Percentiles rank a stretch among this genome's conserved stretches.
These are phyloP conservation scores for Saccharum officinarum DNA, from an alignment of 176 grass and related monocot species.

Conservation along the genomic window DNA sequence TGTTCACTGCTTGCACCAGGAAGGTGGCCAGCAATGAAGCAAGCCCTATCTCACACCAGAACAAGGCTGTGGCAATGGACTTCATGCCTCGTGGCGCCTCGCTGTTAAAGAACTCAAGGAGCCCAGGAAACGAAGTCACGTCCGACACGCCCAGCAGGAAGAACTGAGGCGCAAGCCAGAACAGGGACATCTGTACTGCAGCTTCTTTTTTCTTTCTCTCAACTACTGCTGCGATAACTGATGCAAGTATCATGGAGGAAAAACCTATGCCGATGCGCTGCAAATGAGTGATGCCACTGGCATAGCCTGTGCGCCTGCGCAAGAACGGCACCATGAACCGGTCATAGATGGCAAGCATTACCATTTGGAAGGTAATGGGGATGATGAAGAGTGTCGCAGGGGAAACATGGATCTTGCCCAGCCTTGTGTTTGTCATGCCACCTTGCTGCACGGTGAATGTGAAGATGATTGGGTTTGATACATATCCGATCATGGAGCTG, in stretches of 20 bases:
- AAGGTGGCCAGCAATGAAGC: constrained; percentile 52
- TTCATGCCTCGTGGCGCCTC: constrained; percentile 57
- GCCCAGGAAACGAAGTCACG: constrained; percentile 55
- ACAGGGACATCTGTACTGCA: constrained; percentile 52
- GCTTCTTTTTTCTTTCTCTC: constrained; percentile 44
- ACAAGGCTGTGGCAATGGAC: constrained; percentile 56
- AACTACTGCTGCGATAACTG: constrained; percentile 37
- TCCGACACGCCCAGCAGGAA: constrained; percentile 56
- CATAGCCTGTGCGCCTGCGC: constrained; percentile 43
- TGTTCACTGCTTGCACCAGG: constrained; percentile 47
- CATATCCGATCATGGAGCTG: constrained; percentile 47
- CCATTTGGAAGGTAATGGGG: constrained; percentile 50
- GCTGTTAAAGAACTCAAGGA: constrained; percentile 76
- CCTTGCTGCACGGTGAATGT: constrained; percentile 64
- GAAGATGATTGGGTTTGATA: constrained; percentile 40
- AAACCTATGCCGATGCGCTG: constrained; percentile 49
- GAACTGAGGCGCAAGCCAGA: constrained; percentile 61
- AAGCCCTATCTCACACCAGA: constrained; percentile 55
- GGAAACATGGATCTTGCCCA: constrained; percentile 48
- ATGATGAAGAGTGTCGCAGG: constrained; percentile 59
- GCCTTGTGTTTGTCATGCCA: constrained; percentile 55
- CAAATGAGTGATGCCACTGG: constrained; percentile 45
- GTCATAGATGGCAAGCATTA: constrained; percentile 58
- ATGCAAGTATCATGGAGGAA: constrained; percentile 23
- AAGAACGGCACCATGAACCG: constrained; percentile 35